Percentiles rank a stretch among this genome's conserved stretches.
Conservation (phyloP, 805 yeast species). For the Starmerella geochares region DNA sequence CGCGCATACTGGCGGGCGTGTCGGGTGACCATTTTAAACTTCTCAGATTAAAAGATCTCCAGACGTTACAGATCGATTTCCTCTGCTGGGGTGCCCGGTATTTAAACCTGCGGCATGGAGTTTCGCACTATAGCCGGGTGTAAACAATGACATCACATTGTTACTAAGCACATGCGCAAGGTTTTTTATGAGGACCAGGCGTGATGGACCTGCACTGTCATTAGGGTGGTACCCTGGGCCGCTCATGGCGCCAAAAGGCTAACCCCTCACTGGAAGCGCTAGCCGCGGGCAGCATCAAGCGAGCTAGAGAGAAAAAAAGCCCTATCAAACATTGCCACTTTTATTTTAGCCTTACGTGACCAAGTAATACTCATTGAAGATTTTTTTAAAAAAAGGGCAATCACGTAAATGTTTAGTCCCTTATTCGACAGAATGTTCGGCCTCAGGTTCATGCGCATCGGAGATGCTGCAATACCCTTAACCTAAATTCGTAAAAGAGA, state of each 20-base stretch:
- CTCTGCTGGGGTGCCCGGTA: slow-evolving; percentile 1
- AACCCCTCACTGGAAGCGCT: too few relatives aligned
- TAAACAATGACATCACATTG: slow-evolving; percentile 16
- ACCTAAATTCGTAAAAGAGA: too few relatives aligned
- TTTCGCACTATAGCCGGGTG: background rate
- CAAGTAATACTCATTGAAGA: too few relatives aligned
- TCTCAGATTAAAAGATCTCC: background rate
- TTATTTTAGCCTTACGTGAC: too few relatives aligned
- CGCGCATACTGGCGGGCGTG: slow-evolving; percentile 18
- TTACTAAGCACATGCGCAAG: background rate
- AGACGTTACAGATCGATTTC: background rate
- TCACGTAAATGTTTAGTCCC: too few relatives aligned
- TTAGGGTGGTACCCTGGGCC: slow-evolving; percentile 1
- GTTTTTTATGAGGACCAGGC: background rate
- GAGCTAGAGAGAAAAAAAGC: too few relatives aligned
- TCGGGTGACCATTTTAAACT: slow-evolving; percentile 16
- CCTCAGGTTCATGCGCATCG: background rate
- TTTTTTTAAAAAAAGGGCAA: too few relatives aligned
- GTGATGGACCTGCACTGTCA: slow-evolving; percentile 1
- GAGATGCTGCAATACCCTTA: background rate
- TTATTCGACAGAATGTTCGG: too few relatives aligned
- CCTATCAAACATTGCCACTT: too few relatives aligned
- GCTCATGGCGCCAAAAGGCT: too few relatives aligned
- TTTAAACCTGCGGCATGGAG: slow-evolving; percentile 7
- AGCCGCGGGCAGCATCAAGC: too few relatives aligned